Base-by-base conservation (phyloP, 2,329 filamentous ascomycete species). In the Thyridium curvatum region DNA sequence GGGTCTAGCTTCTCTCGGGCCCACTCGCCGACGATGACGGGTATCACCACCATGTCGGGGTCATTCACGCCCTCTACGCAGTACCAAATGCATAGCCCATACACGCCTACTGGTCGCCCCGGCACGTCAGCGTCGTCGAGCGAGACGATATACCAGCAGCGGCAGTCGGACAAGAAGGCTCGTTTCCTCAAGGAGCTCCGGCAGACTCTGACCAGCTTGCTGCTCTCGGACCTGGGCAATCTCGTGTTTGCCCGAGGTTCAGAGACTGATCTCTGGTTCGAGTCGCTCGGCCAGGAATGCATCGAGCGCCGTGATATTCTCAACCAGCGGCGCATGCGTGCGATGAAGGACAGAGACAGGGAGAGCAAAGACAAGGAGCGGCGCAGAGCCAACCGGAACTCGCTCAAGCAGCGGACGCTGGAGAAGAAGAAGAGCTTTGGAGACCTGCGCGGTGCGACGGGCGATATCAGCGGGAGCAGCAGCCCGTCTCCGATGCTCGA, bases 191-290 rank as follows among this genome's bases (percentile, higher is more conserved):
- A 77, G 8, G 83, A 88, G 21, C 68, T 95, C 21, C 82, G 82
- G 50, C 85, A 90, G 54, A 85, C 82, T 0, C 65, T 97, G 30
- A 91, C 84, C 2, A 90, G 88, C 46, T 69, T 98, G 14, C 65
- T 97, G 2, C 66, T 97, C 18, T 97, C 91, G 36, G 93, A 98
- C 56, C 71, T 97, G 4, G 89, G 90, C 6, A 89, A 83, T 31
- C 77, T 87, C 21, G 83, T 96, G 2, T 93, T 94, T 59, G 79
- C 82, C n/a, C 78, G 77, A 37, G 93, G 93, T 3, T 94, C 89
- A 32, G 93, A 98, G 64, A 97, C 91, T 1, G 93, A 97, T 58
- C 72, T 72, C 3, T 96, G 91, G 84, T 93, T 96, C 49, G 71
- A 77, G 38, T 76, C 77, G 12, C 59, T 89, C 7, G 78, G 79